Conservation (phyloP, 805 yeast genomes). For the Wickerhamomyces bovis region DNA sequence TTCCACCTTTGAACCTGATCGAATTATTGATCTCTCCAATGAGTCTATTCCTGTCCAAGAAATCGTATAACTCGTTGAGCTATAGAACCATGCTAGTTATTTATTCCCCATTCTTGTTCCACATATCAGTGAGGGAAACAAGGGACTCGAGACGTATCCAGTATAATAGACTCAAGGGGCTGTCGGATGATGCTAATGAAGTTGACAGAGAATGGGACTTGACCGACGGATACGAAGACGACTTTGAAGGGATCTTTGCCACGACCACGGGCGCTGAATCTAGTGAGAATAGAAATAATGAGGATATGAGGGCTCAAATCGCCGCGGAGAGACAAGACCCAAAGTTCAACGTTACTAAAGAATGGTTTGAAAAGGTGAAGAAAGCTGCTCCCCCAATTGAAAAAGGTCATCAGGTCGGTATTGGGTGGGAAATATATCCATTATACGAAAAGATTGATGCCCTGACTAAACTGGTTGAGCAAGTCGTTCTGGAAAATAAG, state of each 20-base stretch:
- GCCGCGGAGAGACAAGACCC: conserved; percentile 68
- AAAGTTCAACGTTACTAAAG: conserved; percentile 47
- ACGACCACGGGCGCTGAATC: conserved; percentile 21
- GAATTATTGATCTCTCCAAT: conserved; percentile 50
- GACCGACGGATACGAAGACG: conserved; percentile 59
- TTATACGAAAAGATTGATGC: conserved; percentile 45
- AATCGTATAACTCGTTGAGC: conserved; percentile 35
- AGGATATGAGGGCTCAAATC: conserved; percentile 42
- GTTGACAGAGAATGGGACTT: conserved; percentile 76
- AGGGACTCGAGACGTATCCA: conserved; percentile 61
- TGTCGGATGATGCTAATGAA: conserved; percentile 77
- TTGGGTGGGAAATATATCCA: conserved; percentile 60
- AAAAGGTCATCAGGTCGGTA: conserved; percentile 46
- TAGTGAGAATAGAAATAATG: conserved; percentile 27
- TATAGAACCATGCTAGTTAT: conserved; percentile 54
- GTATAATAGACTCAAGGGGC: conserved; percentile 58
- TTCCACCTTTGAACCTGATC: conserved; percentile 77
- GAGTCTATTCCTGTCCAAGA: conserved; percentile 33
- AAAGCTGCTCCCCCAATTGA: conserved; percentile 53
- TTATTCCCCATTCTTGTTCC: conserved; percentile 60
- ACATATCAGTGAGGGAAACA: conserved; percentile 60
- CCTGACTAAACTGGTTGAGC: conserved; percentile 19
- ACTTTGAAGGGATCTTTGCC: conserved; percentile 26
- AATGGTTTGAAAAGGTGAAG: conserved; percentile 48
- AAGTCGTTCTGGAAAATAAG: conserved; percentile 15